Conservation (phyloP, 2,329 filamentous ascomycete species). For the Neofusicoccum umdonicola region DNA sequence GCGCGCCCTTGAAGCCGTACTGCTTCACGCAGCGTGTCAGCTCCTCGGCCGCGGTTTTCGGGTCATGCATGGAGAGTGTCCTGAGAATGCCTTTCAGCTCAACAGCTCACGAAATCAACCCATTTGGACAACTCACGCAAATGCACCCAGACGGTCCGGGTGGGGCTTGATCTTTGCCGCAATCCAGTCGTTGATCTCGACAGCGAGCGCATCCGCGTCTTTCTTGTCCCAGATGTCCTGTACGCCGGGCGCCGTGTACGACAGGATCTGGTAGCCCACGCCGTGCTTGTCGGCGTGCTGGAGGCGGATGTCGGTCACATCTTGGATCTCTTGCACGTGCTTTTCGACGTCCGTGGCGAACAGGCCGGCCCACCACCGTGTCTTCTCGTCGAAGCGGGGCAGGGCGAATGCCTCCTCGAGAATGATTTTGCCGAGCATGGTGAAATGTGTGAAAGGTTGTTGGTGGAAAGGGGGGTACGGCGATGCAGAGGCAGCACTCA, state of each 20-base stretch:
- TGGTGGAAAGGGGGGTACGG: background rate
- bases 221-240: conserved; percentile 47
- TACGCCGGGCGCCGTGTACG: conserved; percentile 49
- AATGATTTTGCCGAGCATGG: conserved; percentile 60
- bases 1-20: conserved; percentile 60
- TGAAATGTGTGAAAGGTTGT: background rate
- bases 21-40: conserved; percentile 30
- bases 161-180: conserved; percentile 42
- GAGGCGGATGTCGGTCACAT: conserved; percentile 41
- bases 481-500: no score
- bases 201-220: conserved; percentile 44
- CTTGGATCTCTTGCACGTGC: conserved; percentile 57
- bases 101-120: background rate
- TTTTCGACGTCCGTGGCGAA: conserved; percentile 60
- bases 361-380: conserved; percentile 59
- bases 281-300: conserved; percentile 46
- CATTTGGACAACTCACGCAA: conserved; percentile 29
- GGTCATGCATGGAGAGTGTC: conserved; percentile 33
- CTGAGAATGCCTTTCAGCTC: conserved; percentile 15
- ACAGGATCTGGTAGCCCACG: conserved; percentile 49
- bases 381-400: conserved; percentile 58
- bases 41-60: conserved; percentile 30
- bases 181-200: conserved; percentile 49
- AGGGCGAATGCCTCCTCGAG: conserved; percentile 63
- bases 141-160: conserved; percentile 45